phyloP scores from a whole-genome alignment of 202 grass and related monocot genomes.

The Eragrostis tef region DNA sequence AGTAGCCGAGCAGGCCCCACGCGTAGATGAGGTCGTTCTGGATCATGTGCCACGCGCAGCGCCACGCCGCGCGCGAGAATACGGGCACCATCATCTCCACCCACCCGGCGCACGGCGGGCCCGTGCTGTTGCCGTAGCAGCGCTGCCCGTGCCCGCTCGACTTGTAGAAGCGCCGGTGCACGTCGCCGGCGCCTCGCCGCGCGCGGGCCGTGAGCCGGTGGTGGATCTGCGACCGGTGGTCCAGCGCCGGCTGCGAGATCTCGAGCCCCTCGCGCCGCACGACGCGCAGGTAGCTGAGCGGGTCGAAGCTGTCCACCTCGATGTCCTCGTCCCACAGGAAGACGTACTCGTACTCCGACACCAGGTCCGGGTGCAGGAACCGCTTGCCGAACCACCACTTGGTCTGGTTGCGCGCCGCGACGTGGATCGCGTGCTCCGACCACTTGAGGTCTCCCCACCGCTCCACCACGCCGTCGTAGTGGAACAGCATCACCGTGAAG shows the following conservation, averaged over 20 bases:
- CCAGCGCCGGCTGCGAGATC: conserved; percentile 94
- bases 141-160: conserved; percentile 48
- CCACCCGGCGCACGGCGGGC: conserved; percentile 91
- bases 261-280: conserved; percentile 64
- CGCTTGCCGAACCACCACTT: conserved; percentile 99
- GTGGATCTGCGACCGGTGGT: conserved; percentile 75
- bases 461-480: conserved; percentile 88
- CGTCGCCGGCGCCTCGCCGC: conserved; percentile 31
- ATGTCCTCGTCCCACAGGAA: conserved; percentile 98
- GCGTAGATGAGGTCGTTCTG: conserved; percentile 96
- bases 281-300: conserved; percentile 61
- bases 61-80: conserved; percentile 83
- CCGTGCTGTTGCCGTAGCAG: conserved; percentile 79
- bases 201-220: conserved; percentile 72
- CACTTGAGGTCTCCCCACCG: conserved; percentile 74
- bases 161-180: conserved; percentile 87
- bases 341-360: conserved; percentile 75
- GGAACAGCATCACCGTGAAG: conserved; percentile 86
- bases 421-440: conserved; percentile 63
- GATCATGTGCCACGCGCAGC: conserved; percentile 91
- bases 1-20: conserved; percentile 94
- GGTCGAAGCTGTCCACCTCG: conserved; percentile 75
- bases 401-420: conserved; percentile 77
- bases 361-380: conserved; percentile 92
- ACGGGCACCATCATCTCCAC: conserved; percentile 99